Evolutionary conservation across 495 filamentous ascomycete species (phyloP), one percentile per base, ranked within the genome.

Genomic region (Penicillium pulvis): DNA sequence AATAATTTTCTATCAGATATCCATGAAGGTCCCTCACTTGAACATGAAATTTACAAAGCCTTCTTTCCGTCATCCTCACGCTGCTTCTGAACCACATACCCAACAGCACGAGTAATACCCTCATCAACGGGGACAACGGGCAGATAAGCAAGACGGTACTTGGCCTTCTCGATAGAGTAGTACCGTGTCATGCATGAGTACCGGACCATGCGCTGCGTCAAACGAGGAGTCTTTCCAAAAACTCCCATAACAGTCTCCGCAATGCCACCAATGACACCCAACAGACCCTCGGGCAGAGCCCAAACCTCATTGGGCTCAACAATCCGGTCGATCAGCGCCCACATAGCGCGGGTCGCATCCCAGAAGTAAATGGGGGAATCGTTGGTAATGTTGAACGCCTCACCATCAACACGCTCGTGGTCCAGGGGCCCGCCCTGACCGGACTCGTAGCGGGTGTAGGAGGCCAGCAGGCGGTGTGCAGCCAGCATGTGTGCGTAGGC

Each of bases 301-400:
- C 87, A 90, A 19, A 92, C 85, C 69, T 89, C 71, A 26, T 85
- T 68, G n/a, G 86, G 82, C 47, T 87, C 83, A 43, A 83, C 77
- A 35, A 79, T 72, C n/a, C 81, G 82, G 39, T 86, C 86, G 12
- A 84, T 85, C n/a, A 85, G 78, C 6, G 79, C 82, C 92, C 92
- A 98, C 31, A 93, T 82, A 41, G 84, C 81, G 41, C 90, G 87
- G 36, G 86, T 82, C 65, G 93, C 89, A 69, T 98, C 95, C 93
- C 93, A 98, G 81, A 98, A 98, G 69, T 96, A 96, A 23, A 96
- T 79, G 1, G 94, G 94, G 53, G 82, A 79, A 67, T 90, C 93
- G 71, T 98, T 98, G 58, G 94, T 98, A 72, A 98, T 87, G 71
- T 97, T 84, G 83, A 98, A 98, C 23, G 89, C 89, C 72, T 98